Conservation (phyloP, 768 basidiomycete genomes). For the Amylocystis lapponica region DNA sequence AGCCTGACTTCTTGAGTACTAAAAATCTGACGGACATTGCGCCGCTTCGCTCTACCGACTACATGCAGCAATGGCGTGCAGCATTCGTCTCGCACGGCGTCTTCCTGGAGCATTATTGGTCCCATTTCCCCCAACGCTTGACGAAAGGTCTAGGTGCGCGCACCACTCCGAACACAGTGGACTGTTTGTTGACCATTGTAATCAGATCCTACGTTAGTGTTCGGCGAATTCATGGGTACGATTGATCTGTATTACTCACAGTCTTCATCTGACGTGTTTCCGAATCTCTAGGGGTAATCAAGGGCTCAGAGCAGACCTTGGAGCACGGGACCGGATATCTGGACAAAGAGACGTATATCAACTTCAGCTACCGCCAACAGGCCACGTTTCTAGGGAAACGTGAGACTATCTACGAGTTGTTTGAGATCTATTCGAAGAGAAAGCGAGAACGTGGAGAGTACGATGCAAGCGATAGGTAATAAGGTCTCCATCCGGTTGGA, state of each 20-base stretch:
- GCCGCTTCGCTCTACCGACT: constrained; percentile 16
- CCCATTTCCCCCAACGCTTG: constrained; percentile 45
- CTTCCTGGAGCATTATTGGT: constrained; percentile 54
- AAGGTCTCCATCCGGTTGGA: not conserved
- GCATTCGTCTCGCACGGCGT: constrained; percentile 35
- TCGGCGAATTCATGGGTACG: constrained; percentile 55
- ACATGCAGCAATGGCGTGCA: constrained; percentile 15
- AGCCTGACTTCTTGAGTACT: constrained; percentile 3
- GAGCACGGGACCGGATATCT: constrained; percentile 32
- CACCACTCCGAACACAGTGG: too few relatives aligned
- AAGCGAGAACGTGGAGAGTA: constrained; percentile 41
- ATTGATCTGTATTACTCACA: not conserved
- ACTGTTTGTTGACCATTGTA: too few relatives aligned
- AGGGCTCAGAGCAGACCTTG: constrained; percentile 55
- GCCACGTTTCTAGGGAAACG: constrained; percentile 49
- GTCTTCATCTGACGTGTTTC: not conserved
- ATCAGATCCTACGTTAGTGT: constrained; percentile 60
- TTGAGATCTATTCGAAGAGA: constrained; percentile 42
- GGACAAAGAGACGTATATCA: constrained; percentile 37
- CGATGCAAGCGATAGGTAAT: constrained; percentile 58
- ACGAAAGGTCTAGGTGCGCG: constrained; percentile 48
- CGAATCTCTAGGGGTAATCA: constrained; percentile 44
- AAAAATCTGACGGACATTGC: not conserved
- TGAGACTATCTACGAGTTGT: constrained; percentile 45
- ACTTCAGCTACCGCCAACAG: constrained; percentile 46